Percentiles rank a stretch among this genome's conserved stretches.
Conservation (phyloP, 768 basidiomycete species). For the Arthromyces matolae region DNA sequence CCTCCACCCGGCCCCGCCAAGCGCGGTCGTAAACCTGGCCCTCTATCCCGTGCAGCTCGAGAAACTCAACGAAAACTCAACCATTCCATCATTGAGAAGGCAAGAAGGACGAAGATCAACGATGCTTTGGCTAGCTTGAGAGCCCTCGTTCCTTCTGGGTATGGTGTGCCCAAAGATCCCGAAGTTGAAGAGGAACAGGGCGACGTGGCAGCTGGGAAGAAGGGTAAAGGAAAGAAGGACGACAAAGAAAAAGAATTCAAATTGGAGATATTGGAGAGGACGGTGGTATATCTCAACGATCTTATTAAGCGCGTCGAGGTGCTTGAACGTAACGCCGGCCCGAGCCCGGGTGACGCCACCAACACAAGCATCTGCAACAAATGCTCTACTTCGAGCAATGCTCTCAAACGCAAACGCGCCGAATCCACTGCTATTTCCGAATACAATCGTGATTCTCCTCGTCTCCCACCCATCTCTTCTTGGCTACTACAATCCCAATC, state of each 20-base stretch:
- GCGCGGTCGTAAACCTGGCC: slow-evolving; percentile 72
- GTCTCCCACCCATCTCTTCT: slow-evolving; percentile 65
- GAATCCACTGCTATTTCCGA: slow-evolving; percentile 10
- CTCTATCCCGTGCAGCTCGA: slow-evolving; percentile 69
- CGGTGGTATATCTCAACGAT: slow-evolving; percentile 74
- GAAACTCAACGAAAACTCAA: slow-evolving; percentile 90
- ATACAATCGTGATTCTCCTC: slow-evolving; percentile 21
- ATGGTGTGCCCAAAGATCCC: slow-evolving; percentile 35
- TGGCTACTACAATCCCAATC: slow-evolving; percentile 44
- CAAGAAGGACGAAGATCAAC: slow-evolving; percentile 93
- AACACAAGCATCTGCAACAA: slow-evolving; percentile 21
- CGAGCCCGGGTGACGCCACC: too few relatives aligned
- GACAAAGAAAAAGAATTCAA: slow-evolving; percentile 87
- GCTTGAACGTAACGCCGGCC: slow-evolving; percentile 27
- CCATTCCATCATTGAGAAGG: slow-evolving; percentile 93
- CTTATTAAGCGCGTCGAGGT: slow-evolving; percentile 51
- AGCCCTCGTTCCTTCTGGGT: slow-evolving; percentile 67
- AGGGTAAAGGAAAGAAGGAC: slow-evolving; percentile 28
- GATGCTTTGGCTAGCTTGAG: slow-evolving; percentile 77
- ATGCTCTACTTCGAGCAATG: slow-evolving; percentile 13
- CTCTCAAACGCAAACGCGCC: slow-evolving; percentile 1
- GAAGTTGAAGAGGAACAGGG: slow-evolving; percentile 32
- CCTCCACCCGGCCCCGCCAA: slow-evolving; percentile 35
- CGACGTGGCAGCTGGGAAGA: slow-evolving; percentile 35
- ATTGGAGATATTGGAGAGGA: slow-evolving; percentile 82